A percentile compares a stretch with the other conserved stretches of the same genome.
Conservation (phyloP, 345 rosid species). For the Eucalyptus paniculata region DNA sequence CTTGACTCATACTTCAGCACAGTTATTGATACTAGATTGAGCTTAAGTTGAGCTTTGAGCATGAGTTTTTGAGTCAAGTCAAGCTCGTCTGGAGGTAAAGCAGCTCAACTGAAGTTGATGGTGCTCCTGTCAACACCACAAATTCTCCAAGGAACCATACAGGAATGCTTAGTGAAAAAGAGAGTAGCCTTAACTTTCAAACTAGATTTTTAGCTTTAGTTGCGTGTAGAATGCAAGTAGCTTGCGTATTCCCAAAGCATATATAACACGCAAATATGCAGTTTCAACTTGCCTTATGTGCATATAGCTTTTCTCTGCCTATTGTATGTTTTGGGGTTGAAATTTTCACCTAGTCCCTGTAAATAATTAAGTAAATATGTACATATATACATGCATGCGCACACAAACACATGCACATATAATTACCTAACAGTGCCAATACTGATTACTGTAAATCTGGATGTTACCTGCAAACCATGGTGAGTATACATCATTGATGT, state of each 20-base stretch:
- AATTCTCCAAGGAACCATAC: background rate
- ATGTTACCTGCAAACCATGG: constrained; percentile 76
- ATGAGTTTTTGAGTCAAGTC: background rate
- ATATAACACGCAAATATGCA: background rate
- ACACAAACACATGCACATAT: background rate
- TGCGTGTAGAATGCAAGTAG: background rate
- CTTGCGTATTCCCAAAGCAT: background rate
- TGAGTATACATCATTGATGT: constrained; percentile 99
- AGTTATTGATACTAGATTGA: background rate
- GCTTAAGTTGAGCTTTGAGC: background rate
- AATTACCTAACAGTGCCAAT: background rate
- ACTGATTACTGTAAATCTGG: background rate
- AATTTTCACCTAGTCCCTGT: background rate
- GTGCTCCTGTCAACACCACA: background rate
- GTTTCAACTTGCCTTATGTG: background rate
- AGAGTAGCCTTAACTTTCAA: background rate
- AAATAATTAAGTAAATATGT: background rate
- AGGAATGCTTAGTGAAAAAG: background rate
- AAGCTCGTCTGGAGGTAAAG: background rate
- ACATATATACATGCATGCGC: background rate
- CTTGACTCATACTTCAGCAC: background rate
- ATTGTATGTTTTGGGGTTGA: background rate
- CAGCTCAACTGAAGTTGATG: background rate
- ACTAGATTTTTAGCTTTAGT: background rate
- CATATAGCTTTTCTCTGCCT: background rate